Evolutionary conservation across 495 filamentous ascomycete genomes (phyloP).

Genomic region (Talaromyces nanjingensis): DNA sequence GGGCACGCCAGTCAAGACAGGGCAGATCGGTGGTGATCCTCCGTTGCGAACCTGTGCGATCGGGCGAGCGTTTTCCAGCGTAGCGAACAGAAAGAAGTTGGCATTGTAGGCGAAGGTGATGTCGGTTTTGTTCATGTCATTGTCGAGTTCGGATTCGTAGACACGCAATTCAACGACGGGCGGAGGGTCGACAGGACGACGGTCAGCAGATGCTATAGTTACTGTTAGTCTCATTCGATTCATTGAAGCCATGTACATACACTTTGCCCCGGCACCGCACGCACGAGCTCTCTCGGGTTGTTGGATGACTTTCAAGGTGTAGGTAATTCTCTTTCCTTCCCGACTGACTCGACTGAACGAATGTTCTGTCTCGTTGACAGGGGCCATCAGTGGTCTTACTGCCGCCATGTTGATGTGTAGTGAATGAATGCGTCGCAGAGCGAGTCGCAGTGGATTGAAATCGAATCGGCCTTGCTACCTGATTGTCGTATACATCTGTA

Average conservation of each 20-base stretch:
- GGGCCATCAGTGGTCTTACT: constrained; percentile 26
- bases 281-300: constrained; percentile 94
- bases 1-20: constrained; percentile 89
- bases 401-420: constrained; percentile 18
- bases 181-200: constrained; percentile 92
- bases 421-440: neutral
- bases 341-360: constrained; percentile 61
- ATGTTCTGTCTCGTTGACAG: constrained; percentile 52
- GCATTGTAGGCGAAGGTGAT: constrained; percentile 92
- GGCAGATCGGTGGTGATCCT: constrained; percentile 60
- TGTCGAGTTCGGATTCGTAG: constrained; percentile 64
- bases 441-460: neutral
- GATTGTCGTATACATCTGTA: neutral
- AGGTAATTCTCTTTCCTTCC: constrained; percentile 74
- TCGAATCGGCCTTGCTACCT: neutral
- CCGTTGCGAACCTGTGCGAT: constrained; percentile 77
- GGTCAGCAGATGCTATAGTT: constrained; percentile 77
- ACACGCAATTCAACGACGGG: constrained; percentile 92
- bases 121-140: constrained; percentile 50
- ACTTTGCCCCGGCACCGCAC: constrained; percentile 92
- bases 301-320: constrained; percentile 81
- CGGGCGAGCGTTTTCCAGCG: constrained; percentile 76
- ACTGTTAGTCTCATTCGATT: neutral
- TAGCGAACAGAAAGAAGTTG: constrained; percentile 96
- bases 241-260: constrained; percentile 42